These are phyloP conservation scores for Papilionanthe hybrid DNA, from an alignment of 116 monocot species.

Conservation along the genomic window DNA sequence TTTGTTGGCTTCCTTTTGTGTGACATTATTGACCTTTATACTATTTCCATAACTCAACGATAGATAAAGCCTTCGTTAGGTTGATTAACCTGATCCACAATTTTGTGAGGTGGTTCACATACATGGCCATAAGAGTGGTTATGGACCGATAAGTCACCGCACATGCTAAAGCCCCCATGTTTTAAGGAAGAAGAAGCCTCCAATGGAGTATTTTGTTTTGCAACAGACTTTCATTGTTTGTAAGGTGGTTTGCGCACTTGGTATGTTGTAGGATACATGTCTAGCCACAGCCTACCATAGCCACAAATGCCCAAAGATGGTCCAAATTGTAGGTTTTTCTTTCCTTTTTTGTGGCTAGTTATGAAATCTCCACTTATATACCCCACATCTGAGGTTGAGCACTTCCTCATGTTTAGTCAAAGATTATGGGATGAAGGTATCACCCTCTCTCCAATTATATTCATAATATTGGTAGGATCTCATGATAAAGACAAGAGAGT, in stretches of 20 bases:
- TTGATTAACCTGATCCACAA: background rate
- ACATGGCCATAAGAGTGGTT: background rate
- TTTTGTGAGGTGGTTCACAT: background rate
- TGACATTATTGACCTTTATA: background rate
- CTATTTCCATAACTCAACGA: background rate
- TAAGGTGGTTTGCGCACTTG: background rate
- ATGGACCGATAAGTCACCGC: background rate
- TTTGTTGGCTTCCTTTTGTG: background rate
- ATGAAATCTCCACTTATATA: too few species aligned
- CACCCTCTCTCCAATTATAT: too few species aligned
- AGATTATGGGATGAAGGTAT: too few species aligned
- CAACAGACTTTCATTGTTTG: background rate
- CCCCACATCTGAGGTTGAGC: too few species aligned
- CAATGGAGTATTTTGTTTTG: background rate
- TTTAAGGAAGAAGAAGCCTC: background rate
- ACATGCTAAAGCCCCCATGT: background rate
- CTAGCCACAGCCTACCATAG: background rate
- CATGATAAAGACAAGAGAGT: too few species aligned
- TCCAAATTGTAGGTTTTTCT: too few species aligned
- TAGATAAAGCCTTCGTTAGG: background rate
- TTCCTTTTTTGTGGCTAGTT: too few species aligned
- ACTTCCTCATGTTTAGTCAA: too few species aligned
- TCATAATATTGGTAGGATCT: too few species aligned
- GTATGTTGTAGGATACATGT: background rate
- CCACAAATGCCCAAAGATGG: too few species aligned